A percentile compares a stretch with the other conserved stretches of the same genome.
Conservation (phyloP, 768 basidiomycete genomes). For the Clathrus columnatus region DNA sequence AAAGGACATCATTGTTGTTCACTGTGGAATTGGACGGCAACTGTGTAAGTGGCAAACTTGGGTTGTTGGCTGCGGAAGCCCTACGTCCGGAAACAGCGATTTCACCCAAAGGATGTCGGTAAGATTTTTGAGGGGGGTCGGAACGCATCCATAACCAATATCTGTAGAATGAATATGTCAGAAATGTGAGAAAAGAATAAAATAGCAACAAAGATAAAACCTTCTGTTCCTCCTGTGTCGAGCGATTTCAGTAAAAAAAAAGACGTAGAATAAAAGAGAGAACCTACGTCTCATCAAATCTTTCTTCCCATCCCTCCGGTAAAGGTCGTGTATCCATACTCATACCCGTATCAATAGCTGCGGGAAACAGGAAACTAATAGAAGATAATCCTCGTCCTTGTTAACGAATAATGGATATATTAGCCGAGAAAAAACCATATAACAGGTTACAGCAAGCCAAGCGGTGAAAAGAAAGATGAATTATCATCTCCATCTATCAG, state of each 20-base stretch:
- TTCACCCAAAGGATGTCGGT: not conserved
- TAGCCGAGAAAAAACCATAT: too few species aligned
- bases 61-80: not conserved
- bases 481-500: not conserved
- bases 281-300: conserved; percentile 7
- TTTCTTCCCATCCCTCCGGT: conserved; percentile 6
- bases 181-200: not conserved
- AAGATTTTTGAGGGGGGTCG: conserved; percentile 3
- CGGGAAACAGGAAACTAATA: not conserved
- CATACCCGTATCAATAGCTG: not conserved
- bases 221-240: conserved; percentile 4
- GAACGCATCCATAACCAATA: conserved; percentile 4
- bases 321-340: conserved; percentile 1
- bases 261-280: not conserved
- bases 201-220: not conserved
- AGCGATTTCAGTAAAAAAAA: not conserved
- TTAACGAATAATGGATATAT: not conserved
- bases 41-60: too few species aligned
- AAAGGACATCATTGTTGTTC: not conserved
- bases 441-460: too few species aligned
- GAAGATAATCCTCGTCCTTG: not conserved
- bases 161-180: not conserved
- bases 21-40: not conserved
- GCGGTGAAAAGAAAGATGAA: not conserved
- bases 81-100: not conserved